A percentile compares a stretch with the other conserved stretches of the same genome.
phyloP scores from a whole-genome alignment of 495 filamentous ascomycete species.

The Hyaloscypha bicolor region DNA sequence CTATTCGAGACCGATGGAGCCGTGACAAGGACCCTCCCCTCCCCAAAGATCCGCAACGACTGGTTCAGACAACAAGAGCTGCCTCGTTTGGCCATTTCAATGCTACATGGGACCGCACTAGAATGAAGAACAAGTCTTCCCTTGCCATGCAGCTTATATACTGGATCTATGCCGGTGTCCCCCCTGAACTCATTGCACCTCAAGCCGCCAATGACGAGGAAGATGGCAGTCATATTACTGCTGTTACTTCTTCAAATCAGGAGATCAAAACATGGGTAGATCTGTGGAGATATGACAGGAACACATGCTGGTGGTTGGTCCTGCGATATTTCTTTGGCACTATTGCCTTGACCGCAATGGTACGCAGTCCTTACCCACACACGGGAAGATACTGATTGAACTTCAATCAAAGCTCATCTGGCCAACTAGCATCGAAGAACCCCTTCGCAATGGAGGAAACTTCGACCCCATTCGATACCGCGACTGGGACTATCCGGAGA shows the following conservation, averaged over 20 bases:
- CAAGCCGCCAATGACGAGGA: neutral
- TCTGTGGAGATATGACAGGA: too few relatives aligned
- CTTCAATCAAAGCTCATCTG: slow-evolving; percentile 1
- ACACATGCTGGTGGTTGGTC: too few relatives aligned
- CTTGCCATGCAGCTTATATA: slow-evolving; percentile 1
- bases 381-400: neutral
- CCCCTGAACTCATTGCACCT: neutral
- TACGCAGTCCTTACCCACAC: too few relatives aligned
- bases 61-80: too few relatives aligned
- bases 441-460: neutral
- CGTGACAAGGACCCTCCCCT: neutral
- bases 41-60: neutral
- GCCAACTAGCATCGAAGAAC: slow-evolving; percentile 4
- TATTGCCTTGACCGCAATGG: too few relatives aligned
- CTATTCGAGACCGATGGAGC: slow-evolving; percentile 1
- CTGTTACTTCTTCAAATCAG: too few relatives aligned
- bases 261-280: too few relatives aligned
- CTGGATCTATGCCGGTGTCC: neutral
- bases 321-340: too few relatives aligned
- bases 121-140: slow-evolving; percentile 1
- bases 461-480: slow-evolving; percentile 7
- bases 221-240: too few relatives aligned
- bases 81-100: neutral
- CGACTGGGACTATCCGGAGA: slow-evolving; percentile 5
- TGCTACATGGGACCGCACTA: neutral